Evolutionary conservation across 768 basidiomycete species (phyloP), one percentile per base, ranked within the genome.

Genomic region (Scleroderma citrinum): DNA sequence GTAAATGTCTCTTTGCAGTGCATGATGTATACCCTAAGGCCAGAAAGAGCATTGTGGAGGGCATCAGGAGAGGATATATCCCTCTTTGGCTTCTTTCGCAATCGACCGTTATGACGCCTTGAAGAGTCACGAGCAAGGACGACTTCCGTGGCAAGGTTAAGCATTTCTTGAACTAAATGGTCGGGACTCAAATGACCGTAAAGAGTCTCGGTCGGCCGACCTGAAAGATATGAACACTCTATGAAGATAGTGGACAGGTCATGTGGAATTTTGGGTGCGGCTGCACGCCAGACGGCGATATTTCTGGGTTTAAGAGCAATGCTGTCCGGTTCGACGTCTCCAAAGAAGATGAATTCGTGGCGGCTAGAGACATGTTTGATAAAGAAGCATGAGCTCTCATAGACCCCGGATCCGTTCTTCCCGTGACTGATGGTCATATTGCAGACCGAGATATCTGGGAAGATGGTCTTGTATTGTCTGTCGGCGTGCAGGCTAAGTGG

Each of bases 311-410:
- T 65, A 14, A 59, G n/a, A 6, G 87, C 75, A 41, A 93, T 57
- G 44, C 78, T 77, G 68, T 94, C 91, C 8, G 91, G 89, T 59
- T 94, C 91, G 51, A 96, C 85, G 66, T 95, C 93, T 1, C 95
- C 95, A 57, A 96, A 95, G 68, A 97, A 97, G 32, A 97, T 72
- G 55, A 97, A 83, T 64, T 95, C 89, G 41, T 71, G 75, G 1
- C 64, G 65, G 30, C 76, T 74, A 16, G 74, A 67, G 45, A 87
- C 75, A 55, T 87, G 78, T 13, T 82, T 79, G 57, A 97, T 66
- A 65, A 95, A 95, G 71, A 88, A 94, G 14, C 93, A 95, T 1
- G 85, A 71, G 13, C 87, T 87, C 14, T 83, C 76, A 67, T 96
- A 93, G 31, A 68, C 62, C 16, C 78, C 79, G 41, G 66, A 62